These are phyloP conservation scores for Alliaria petiolata DNA, from an alignment of 345 rosid genomes.

Conservation along the genomic window DNA sequence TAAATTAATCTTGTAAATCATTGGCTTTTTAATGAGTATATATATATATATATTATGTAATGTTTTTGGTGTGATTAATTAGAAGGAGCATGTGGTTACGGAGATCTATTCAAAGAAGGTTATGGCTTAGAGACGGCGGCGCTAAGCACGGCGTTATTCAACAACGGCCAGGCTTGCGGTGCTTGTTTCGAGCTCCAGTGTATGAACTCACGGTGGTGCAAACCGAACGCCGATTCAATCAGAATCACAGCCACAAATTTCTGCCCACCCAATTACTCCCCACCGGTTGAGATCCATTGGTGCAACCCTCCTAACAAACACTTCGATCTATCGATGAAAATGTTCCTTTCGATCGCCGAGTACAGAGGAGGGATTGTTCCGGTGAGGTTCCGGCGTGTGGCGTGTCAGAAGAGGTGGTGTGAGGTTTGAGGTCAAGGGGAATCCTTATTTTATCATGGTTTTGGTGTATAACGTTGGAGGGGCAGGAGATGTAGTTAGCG, in stretches of 20 bases:
- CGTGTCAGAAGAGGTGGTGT: conserved; percentile 28
- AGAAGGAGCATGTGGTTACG: conserved; percentile 83
- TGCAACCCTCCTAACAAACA: conserved; percentile 34
- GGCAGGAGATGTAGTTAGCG: conserved; percentile 40
- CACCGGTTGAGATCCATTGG: conserved; percentile 23
- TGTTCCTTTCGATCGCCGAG: conserved; percentile 25
- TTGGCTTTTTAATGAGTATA: neutral
- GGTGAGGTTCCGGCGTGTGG: conserved; percentile 22
- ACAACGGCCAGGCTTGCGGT: conserved; percentile 55
- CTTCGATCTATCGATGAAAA: conserved; percentile 25
- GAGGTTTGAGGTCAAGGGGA: conserved; percentile 29
- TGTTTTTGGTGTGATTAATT: conserved; percentile 2
- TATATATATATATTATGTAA: too few species aligned
- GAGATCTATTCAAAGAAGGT: conserved; percentile 53
- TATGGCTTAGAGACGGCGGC: conserved; percentile 62
- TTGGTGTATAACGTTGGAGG: conserved; percentile 51
- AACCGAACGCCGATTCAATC: conserved; percentile 37
- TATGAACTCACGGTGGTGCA: conserved; percentile 50
- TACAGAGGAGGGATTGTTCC: conserved; percentile 31
- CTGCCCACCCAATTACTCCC: conserved; percentile 29
- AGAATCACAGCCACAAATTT: conserved; percentile 38
- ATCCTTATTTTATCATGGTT: conserved; percentile 29
- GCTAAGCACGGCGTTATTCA: conserved; percentile 65
- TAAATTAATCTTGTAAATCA: neutral
- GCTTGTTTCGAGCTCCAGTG: conserved; percentile 68